A percentile compares a stretch with the other conserved stretches of the same genome.
Conservation (phyloP, 2,329 filamentous ascomycete species). For the Alternaria longipes region DNA sequence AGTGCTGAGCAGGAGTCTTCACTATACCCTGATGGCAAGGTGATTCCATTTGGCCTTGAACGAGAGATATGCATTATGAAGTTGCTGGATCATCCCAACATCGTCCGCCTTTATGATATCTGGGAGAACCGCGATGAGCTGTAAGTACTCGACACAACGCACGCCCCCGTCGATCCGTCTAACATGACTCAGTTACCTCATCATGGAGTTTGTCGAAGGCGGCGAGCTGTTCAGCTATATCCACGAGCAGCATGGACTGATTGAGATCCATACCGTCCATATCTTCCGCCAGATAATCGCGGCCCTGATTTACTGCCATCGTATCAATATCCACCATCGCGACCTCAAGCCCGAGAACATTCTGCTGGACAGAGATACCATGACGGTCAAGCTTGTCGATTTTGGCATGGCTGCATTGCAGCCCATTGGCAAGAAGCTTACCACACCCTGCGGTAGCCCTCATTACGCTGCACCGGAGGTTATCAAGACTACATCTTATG, state of each 20-base stretch:
- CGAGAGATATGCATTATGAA: constrained; percentile 97
- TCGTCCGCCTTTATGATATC: constrained; percentile 93
- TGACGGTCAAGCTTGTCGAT: constrained; percentile 91
- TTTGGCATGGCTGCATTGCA: constrained; percentile 98
- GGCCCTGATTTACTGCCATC: constrained; percentile 90
- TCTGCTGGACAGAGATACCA: constrained; percentile 73
- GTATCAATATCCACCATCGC: constrained; percentile 93
- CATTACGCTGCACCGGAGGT: constrained; percentile 97
- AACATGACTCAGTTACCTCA: constrained; percentile 74
- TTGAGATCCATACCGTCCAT: constrained; percentile 80
- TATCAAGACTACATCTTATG: constrained; percentile 78
- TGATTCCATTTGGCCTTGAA: constrained; percentile 89
- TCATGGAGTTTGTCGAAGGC: constrained; percentile 89
- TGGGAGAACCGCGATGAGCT: constrained; percentile 97
- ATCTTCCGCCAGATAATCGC: constrained; percentile 95
- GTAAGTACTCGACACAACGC: constrained; percentile 63
- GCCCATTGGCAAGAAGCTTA: constrained; percentile 78
- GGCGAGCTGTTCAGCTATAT: constrained; percentile 91
- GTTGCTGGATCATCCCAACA: constrained; percentile 91
- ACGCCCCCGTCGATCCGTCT: constrained; percentile 9
- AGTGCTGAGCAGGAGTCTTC: constrained; percentile 69
- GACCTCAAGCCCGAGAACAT: constrained; percentile 99
- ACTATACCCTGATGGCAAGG: constrained; percentile 65
- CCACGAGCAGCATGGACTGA: constrained; percentile 73
- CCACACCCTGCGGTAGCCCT: constrained; percentile 92